Percentiles rank a stretch among this genome's conserved stretches.
Conservation (phyloP, 169 alveolate genomes). For the Eimeria acervulina region DNA sequence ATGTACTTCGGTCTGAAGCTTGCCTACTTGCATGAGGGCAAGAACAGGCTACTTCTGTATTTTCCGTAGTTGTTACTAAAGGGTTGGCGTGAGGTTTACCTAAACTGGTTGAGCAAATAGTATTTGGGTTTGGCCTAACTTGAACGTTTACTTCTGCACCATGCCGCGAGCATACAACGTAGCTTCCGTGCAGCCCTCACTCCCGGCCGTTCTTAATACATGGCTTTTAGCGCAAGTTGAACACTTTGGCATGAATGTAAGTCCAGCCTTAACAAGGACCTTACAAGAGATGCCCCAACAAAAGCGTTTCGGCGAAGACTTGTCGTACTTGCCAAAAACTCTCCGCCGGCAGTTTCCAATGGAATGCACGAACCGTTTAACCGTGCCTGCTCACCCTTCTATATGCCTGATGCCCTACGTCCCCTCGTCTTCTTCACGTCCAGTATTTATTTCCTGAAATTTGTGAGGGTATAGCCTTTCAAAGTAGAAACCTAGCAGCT, state of each 20-base stretch:
- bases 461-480: neutral
- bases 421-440: neutral
- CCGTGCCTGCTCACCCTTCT: too few species aligned
- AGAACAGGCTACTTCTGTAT: neutral
- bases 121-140: neutral
- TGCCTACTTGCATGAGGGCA: neutral
- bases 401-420: too few species aligned
- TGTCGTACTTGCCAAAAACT: neutral
- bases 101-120: neutral
- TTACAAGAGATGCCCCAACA: neutral
- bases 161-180: neutral
- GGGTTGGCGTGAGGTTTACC: neutral
- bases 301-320: too few species aligned
- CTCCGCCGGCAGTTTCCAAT: neutral
- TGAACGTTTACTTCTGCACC: neutral
- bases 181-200: neutral
- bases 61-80: neutral
- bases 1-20: neutral
- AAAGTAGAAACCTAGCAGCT: neutral
- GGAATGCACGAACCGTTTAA: too few species aligned
- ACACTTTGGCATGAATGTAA: neutral
- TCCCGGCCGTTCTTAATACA: neutral
- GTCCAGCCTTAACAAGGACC: neutral
- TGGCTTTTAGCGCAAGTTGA: neutral
- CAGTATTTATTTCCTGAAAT: neutral